phyloP scores from a whole-genome alignment of 768 basidiomycete species.

The Gyrodon lividus region DNA sequence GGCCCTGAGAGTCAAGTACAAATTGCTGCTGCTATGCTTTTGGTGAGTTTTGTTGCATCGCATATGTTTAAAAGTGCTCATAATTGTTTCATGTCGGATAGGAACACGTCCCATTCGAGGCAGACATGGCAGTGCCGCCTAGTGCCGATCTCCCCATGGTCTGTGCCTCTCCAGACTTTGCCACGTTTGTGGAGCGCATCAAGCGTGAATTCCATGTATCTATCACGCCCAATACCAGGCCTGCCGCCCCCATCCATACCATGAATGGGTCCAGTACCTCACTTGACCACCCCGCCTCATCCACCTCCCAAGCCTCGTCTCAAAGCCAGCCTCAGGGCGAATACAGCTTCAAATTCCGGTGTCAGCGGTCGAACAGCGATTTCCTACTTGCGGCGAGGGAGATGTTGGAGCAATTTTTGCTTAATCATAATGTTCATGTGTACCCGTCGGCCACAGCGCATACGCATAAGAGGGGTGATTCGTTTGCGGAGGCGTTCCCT shows the following conservation, averaged over 20 bases:
- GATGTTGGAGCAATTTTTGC: slow-evolving; percentile 88
- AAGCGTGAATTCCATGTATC: slow-evolving; percentile 94
- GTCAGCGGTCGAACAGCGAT: slow-evolving; percentile 93
- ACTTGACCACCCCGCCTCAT: slow-evolving; percentile 45
- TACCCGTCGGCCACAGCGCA: slow-evolving; percentile 80
- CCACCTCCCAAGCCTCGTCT: slow-evolving; percentile 15
- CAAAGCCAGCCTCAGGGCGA: slow-evolving; percentile 44
- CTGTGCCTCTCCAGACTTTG: slow-evolving; percentile 78
- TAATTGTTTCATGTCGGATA: slow-evolving; percentile 30
- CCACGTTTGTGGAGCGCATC: slow-evolving; percentile 81
- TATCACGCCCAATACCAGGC: slow-evolving; percentile 77
- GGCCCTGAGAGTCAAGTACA: slow-evolving; percentile 97
- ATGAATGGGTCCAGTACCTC: slow-evolving; percentile 48
- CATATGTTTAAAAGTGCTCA: no score
- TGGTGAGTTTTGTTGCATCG: slow-evolving; percentile 49
- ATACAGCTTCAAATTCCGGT: slow-evolving; percentile 92
- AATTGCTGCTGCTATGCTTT: slow-evolving; percentile 92
- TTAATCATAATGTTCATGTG: slow-evolving; percentile 78
- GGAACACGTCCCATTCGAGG: slow-evolving; percentile 97
- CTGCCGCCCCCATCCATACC: slow-evolving; percentile 31
- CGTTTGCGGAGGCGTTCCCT: slow-evolving; percentile 93
- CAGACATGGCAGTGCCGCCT: slow-evolving; percentile 88
- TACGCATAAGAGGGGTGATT: slow-evolving; percentile 83
- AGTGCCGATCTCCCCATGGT: slow-evolving; percentile 76
- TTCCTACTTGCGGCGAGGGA: slow-evolving; percentile 88